Base-by-base conservation (phyloP, 2,329 filamentous ascomycete species). In the Beauveria medogensis region DNA sequence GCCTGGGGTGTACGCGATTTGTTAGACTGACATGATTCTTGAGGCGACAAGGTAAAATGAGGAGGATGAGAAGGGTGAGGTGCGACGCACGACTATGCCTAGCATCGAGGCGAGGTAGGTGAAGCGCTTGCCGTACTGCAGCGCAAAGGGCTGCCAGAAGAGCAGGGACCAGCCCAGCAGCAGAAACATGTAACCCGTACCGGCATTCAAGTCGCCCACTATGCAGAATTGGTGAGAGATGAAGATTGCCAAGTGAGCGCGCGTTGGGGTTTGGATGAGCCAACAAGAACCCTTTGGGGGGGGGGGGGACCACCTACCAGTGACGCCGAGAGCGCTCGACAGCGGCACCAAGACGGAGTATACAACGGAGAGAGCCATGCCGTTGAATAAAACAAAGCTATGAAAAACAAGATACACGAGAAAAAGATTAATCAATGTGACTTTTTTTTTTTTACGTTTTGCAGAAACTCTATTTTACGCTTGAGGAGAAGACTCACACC, bases 131-230 rank as follows among this genome's bases (percentile, higher is more conserved):
- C 78, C 78, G 59, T 78, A 80, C 50, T 75, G 73, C 14, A 78
- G 66, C 0, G 78, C 76, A 18, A 79, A 72, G 0, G 78, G 77
- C 63, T 80, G 77, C 77, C 77, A 80, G 60, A 80, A 74, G 7
- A 80, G 64, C 26, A 76, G 68, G 0, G 75, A 72, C 73, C 74
- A 79, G 2, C 78, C 78, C 1, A 77, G 65, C n/a, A 80, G 69
- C 2, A 80, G 66, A 37, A 76, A 77, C 74, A 75, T 75, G 61
- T 72, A 74, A 0, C 75, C 74, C 0, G 75, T 75, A 1, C 75
- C 74, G 10, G 72, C 69, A n/a, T 76, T 76, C 10, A 77, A 65
- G 0, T 74, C 72, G 1, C 63, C 63, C 12, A 75, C 64, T 62
- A 8, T 24, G 3, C 5, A 14, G 34, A 14, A 37, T 37, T 2